These are phyloP conservation scores for Neofusicoccum cordaticola DNA, from an alignment of 2,329 filamentous ascomycete genomes.

Conservation along the genomic window DNA sequence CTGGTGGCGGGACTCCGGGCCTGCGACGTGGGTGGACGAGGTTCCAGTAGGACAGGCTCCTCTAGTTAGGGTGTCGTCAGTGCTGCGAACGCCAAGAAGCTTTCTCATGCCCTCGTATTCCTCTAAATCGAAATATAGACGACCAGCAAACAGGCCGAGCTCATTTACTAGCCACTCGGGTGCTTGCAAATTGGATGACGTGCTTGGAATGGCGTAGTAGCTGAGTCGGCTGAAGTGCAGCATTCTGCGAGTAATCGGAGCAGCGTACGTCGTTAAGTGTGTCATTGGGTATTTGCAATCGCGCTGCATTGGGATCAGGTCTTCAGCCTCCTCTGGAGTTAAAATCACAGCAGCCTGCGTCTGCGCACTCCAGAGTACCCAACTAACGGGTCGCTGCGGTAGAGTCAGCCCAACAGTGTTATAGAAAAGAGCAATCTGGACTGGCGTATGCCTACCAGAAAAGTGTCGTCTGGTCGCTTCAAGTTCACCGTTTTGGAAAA, in stretches of 20 bases:
- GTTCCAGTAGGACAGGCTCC: background rate
- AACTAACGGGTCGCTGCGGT: slow-evolving; percentile 53
- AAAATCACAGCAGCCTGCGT: slow-evolving; percentile 54
- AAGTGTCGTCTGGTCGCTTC: slow-evolving; percentile 41
- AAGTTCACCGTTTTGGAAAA: slow-evolving; percentile 48
- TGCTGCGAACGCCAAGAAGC: slow-evolving; percentile 28
- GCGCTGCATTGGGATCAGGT: slow-evolving; percentile 48
- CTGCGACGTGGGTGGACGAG: background rate
- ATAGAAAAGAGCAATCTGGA: background rate
- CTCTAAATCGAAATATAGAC: slow-evolving; percentile 56
- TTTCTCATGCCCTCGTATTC: slow-evolving; percentile 38
- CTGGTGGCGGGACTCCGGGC: too few relatives aligned
- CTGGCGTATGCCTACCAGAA: slow-evolving; percentile 27
- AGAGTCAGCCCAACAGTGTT: background rate
- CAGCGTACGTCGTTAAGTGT: slow-evolving; percentile 57
- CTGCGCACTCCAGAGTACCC: slow-evolving; percentile 56
- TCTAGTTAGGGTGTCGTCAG: background rate
- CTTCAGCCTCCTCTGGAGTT: slow-evolving; percentile 63
- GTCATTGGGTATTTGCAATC: slow-evolving; percentile 22
- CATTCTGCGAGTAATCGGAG: slow-evolving; percentile 61
- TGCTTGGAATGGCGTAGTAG: slow-evolving; percentile 53
- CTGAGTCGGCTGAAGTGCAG: slow-evolving; percentile 54
- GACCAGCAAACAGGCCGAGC: slow-evolving; percentile 59
- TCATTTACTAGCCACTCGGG: slow-evolving; percentile 58
- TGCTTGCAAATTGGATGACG: slow-evolving; percentile 40